A percentile compares a stretch with the other conserved stretches of the same genome.
Evolutionary conservation across 2,329 filamentous ascomycete species (phyloP).

Genomic region (Fusarium sp.): DNA sequence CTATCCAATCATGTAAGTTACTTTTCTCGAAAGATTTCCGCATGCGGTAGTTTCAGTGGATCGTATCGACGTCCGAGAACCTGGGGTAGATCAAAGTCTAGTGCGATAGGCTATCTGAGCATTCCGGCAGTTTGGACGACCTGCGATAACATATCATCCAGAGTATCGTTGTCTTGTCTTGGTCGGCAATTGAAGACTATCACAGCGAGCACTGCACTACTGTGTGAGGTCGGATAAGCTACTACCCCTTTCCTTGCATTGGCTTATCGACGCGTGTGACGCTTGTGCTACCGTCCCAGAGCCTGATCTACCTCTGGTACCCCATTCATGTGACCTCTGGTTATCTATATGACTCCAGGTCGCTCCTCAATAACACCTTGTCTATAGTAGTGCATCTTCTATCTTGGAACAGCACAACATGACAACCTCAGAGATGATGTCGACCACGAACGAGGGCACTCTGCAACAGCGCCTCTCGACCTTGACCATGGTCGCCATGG

Average conservation of each 20-base stretch:
- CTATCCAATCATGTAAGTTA: neutral
- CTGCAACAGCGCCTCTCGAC: constrained; percentile 49
- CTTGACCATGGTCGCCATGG: constrained; percentile 59
- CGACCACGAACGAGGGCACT: constrained; percentile 3
- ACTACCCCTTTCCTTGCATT: neutral
- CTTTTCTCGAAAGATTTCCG: neutral
- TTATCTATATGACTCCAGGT: constrained; percentile 23
- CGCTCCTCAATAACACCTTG: neutral
- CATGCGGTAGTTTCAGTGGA: constrained; percentile 3
- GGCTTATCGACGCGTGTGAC: constrained; percentile 1
- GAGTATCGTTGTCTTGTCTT: neutral
- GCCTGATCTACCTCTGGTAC: neutral
- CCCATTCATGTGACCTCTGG: neutral
- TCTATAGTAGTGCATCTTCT: neutral
- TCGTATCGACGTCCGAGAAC: neutral
- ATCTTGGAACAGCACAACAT: neutral
- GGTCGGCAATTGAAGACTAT: neutral
- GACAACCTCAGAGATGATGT: neutral
- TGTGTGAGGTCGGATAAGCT: neutral
- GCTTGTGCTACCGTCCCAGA: neutral
- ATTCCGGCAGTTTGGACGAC: constrained; percentile 13
- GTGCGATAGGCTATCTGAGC: constrained; percentile 18
- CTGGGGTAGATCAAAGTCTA: constrained; percentile 16
- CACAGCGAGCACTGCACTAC: neutral
- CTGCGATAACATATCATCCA: constrained; percentile 5